Evolutionary conservation across 345 rosid species (phyloP).

Genomic region (Cardamine occulta): DNA sequence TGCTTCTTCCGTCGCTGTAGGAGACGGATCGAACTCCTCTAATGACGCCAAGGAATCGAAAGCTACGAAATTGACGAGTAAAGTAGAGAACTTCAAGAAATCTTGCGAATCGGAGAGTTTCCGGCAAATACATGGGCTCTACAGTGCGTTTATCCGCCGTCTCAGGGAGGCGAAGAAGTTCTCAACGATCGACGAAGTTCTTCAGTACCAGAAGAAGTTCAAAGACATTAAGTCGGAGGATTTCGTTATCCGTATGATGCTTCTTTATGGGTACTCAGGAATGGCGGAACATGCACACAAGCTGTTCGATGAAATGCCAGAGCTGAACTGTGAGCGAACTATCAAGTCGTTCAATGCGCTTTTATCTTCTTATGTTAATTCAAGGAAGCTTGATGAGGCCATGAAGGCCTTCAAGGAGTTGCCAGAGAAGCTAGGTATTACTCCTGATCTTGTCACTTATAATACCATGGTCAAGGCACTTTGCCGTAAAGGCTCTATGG

Average conservation of each 20-base stretch:
- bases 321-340: slow-evolving; percentile 58
- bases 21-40: slow-evolving; percentile 15
- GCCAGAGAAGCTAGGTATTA: slow-evolving; percentile 55
- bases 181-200: slow-evolving; percentile 58
- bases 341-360: slow-evolving; percentile 67
- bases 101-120: slow-evolving; percentile 57
- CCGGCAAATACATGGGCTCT: slow-evolving; percentile 53
- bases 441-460: slow-evolving; percentile 58
- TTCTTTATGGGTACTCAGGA: slow-evolving; percentile 57
- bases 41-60: slow-evolving; percentile 39
- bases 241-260: slow-evolving; percentile 56
- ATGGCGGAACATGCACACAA: slow-evolving; percentile 73
- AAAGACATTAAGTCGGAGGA: slow-evolving; percentile 60
- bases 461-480: slow-evolving; percentile 62
- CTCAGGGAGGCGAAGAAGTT: slow-evolving; percentile 55
- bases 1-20: neutral
- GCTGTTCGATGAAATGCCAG: slow-evolving; percentile 87
- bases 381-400: slow-evolving; percentile 53
- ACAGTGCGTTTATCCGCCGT: slow-evolving; percentile 59
- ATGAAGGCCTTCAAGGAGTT: slow-evolving; percentile 49
- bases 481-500: slow-evolving; percentile 57
- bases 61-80: slow-evolving; percentile 48
- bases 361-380: slow-evolving; percentile 55
- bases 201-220: slow-evolving; percentile 76
- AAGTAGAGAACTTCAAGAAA: slow-evolving; percentile 64